phyloP scores from a whole-genome alignment of 345 rosid species.

The Anacardium occidentale region DNA sequence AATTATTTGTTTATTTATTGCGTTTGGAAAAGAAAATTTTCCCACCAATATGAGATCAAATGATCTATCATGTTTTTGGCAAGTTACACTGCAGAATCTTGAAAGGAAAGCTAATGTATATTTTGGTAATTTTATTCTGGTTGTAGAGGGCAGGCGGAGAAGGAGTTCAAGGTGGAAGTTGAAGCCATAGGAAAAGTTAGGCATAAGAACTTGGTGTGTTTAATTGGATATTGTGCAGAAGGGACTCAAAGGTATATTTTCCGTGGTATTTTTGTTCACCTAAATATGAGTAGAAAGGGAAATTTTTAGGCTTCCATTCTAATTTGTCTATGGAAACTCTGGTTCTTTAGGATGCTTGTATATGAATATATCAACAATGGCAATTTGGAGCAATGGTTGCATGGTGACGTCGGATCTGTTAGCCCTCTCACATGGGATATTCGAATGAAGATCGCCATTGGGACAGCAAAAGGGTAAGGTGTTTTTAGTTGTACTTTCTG shows the following conservation, averaged over 20 bases:
- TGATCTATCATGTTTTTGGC: no score
- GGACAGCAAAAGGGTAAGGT: conserved; percentile 84
- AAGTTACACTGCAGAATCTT: no score
- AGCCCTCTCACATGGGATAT: conserved; percentile 94
- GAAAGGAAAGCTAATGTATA: neutral
- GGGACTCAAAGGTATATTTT: conserved; percentile 62
- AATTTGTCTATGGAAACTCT: neutral
- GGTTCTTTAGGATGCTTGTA: conserved; percentile 75
- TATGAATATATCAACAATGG: conserved; percentile 91
- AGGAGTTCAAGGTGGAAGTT: conserved; percentile 93
- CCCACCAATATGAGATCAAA: neutral
- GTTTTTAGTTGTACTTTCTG: neutral
- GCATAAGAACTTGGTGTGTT: conserved; percentile 93
- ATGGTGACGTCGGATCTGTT: conserved; percentile 82
- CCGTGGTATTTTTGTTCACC: neutral
- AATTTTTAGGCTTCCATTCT: neutral
- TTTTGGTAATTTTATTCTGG: neutral
- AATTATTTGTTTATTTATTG: conserved; percentile 8
- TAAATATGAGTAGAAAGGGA: neutral
- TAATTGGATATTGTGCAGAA: conserved; percentile 87
- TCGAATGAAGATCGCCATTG: conserved; percentile 85
- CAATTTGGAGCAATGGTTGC: conserved; percentile 97
- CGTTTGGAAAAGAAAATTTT: neutral
- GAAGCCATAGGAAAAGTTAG: conserved; percentile 96
- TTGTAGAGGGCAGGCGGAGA: conserved; percentile 91